phyloP scores from a whole-genome alignment of 805 yeast genomes.

The Tetrapisispora taiwanensis region DNA sequence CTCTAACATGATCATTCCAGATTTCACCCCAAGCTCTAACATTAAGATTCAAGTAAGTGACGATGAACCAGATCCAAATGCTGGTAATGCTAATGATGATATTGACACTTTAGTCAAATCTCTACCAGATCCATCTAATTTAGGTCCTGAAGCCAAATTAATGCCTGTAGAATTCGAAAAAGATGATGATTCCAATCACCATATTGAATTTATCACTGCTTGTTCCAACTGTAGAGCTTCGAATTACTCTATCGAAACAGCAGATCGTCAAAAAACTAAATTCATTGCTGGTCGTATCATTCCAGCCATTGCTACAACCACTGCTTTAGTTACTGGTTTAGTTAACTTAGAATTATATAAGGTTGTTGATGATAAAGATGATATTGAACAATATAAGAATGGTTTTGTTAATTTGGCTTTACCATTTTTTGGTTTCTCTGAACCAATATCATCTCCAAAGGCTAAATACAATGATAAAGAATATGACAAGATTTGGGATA shows the following conservation, averaged over 20 bases:
- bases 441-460: conserved; percentile 81
- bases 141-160: conserved; percentile 74
- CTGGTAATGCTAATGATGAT: conserved; percentile 46
- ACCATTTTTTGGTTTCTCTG: conserved; percentile 94
- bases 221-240: conserved; percentile 94
- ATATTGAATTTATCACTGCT: conserved; percentile 90
- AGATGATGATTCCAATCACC: conserved; percentile 95
- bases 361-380: conserved; percentile 64
- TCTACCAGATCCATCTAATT: conserved; percentile 77
- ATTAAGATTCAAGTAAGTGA: conserved; percentile 77
- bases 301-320: conserved; percentile 98
- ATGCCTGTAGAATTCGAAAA: conserved; percentile 92
- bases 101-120: conserved; percentile 60
- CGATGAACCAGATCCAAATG: conserved; percentile 81
- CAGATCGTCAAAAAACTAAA: conserved; percentile 83
- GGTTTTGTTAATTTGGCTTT: conserved; percentile 87
- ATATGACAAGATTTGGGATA: conserved; percentile 90
- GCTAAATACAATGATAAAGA: conserved; percentile 68
- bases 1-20: conserved; percentile 39
- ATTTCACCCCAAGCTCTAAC: conserved; percentile 66
- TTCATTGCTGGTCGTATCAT: conserved; percentile 97
- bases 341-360: conserved; percentile 87
- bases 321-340: conserved; percentile 94
- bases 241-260: conserved; percentile 81
- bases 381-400: conserved; percentile 80